A percentile compares a stretch with the other conserved stretches of the same genome.
Conservation (phyloP, 2,329 filamentous ascomycete genomes). For the Metarhizium brunneum region DNA sequence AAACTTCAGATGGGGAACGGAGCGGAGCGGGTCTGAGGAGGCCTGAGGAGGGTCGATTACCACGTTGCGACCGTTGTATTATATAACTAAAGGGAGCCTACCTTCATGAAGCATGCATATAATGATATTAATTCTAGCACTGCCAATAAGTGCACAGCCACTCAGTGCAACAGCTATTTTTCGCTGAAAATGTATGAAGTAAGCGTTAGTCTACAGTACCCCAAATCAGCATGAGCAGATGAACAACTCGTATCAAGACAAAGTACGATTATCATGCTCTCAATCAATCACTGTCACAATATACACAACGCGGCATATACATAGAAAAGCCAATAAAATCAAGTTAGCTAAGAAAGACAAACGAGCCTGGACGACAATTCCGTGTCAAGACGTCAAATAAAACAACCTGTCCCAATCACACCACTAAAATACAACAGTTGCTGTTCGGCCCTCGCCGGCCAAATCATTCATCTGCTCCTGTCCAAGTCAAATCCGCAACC, state of each 20-base stretch:
- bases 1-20: not conserved
- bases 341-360: slow-evolving; percentile 29
- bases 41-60: not conserved
- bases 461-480: slow-evolving; percentile 23
- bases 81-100: not conserved
- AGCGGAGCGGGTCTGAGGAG: not conserved
- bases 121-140: not conserved
- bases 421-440: slow-evolving; percentile 31
- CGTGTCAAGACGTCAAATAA: slow-evolving; percentile 22
- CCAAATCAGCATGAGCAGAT: not conserved
- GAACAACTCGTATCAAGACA: no score
- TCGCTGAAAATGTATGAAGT: no score
- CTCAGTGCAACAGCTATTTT: not conserved
- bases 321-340: slow-evolving; percentile 23
- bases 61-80: not conserved
- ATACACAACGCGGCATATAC: not conserved
- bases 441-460: slow-evolving; percentile 17
- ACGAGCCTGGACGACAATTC: slow-evolving; percentile 20
- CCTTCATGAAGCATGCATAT: not conserved
- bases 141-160: not conserved
- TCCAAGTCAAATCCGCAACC: slow-evolving; percentile 22
- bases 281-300: not conserved
- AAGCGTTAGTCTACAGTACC: not conserved
- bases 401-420: slow-evolving; percentile 22
- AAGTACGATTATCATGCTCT: no score